These are phyloP conservation scores for Alnus rubra DNA, from an alignment of 306 rosid species.

Conservation along the genomic window DNA sequence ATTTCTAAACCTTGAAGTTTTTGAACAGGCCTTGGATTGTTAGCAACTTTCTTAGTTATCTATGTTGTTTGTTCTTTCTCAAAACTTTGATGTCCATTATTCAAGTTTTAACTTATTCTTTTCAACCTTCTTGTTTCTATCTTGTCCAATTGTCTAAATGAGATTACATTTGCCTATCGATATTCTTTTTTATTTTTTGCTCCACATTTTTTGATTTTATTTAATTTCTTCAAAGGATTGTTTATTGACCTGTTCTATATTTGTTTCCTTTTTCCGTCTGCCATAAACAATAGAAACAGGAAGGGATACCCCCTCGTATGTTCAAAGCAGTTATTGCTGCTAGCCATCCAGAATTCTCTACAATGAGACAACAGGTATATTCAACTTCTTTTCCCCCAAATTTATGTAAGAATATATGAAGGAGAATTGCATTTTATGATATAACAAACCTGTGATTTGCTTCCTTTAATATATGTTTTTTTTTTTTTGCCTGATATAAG, in stretches of 20 bases:
- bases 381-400: conserved; percentile 18
- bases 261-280: conserved; percentile 13
- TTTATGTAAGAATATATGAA: not conserved
- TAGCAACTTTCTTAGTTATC: not conserved
- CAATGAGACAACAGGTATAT: conserved; percentile 91
- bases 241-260: conserved; percentile 19
- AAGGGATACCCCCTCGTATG: conserved; percentile 90
- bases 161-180: not conserved
- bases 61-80: not conserved
- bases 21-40: conserved; percentile 22
- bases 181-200: not conserved
- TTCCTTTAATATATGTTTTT: not conserved
- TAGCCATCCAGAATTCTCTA: conserved; percentile 94
- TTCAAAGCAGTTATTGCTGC: conserved; percentile 92
- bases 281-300: conserved; percentile 57
- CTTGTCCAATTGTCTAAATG: not conserved
- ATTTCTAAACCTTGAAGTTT: conserved; percentile 2
- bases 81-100: not conserved
- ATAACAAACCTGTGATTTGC: conserved; percentile 5
- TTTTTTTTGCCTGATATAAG: not conserved
- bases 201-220: not conserved
- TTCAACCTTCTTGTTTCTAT: not conserved
- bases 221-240: conserved; percentile 16
- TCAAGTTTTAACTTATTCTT: not conserved
- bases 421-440: not conserved